A percentile compares a stretch with the other conserved stretches of the same genome.
Conservation (phyloP, 1,284 basidiomycete genomes). For the Mycena citricolor region DNA sequence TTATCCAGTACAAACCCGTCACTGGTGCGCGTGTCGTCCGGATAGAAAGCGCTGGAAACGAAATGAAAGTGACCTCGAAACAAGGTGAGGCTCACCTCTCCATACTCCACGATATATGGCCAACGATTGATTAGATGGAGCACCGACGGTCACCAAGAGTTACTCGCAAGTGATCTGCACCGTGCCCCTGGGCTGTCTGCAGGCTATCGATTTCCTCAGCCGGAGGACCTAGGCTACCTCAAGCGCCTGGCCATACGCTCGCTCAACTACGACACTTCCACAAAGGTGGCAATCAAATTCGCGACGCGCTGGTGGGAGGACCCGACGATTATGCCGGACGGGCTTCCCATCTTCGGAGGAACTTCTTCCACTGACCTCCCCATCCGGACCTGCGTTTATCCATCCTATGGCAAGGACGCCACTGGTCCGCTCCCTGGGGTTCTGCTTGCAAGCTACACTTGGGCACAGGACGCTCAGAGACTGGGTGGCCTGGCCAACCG, state of each 20-base stretch:
- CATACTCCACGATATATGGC: no score
- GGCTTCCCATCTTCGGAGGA: slow-evolving; percentile 1
- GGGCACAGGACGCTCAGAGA: slow-evolving; percentile 14
- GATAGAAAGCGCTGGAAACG: not conserved
- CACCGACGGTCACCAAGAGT: no score
- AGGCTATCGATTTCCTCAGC: slow-evolving; percentile 7
- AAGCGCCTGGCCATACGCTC: slow-evolving; percentile 6
- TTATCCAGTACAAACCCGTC: not conserved
- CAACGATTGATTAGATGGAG: no score
- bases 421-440: slow-evolving; percentile 8
- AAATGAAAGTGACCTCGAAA: not conserved
- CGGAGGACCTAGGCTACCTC: not conserved
- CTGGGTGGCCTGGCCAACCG: slow-evolving; percentile 5
- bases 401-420: slow-evolving; percentile 11
- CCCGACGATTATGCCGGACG: slow-evolving; percentile 3
- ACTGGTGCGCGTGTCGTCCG: not conserved
- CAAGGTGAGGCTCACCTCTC: no score
- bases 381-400: slow-evolving; percentile 11
- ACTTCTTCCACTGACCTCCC: slow-evolving; percentile 9
- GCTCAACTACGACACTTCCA: slow-evolving; percentile 11
- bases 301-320: slow-evolving; percentile 14
- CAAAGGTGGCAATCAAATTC: slow-evolving; percentile 15
- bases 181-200: slow-evolving; percentile 13
- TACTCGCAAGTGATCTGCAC: slow-evolving; percentile 13
- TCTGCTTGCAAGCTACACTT: slow-evolving; percentile 11